Evolutionary conservation across 176 grass and related monocot species (phyloP), one percentile per base, ranked within the genome.

Genomic region (Triticum aestivum): DNA sequence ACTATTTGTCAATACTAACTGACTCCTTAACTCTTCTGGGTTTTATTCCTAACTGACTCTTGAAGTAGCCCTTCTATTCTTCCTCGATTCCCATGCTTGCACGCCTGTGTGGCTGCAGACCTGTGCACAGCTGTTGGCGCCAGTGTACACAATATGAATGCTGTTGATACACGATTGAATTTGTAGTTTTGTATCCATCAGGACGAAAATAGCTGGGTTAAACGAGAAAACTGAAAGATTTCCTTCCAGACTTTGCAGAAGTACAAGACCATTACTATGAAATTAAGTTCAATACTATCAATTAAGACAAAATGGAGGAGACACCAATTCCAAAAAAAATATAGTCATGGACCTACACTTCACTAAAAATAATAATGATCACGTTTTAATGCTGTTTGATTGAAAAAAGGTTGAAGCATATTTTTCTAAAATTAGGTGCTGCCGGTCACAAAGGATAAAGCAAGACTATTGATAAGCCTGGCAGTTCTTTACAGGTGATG

Each of bases 191-290:
- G 65, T 56, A 70, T 69, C 65, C 29, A 82, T 14, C 29, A 56
- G 65, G 44, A 37, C 9, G 20, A 56, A 54, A 82, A 37, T 69
- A 69, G 30, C 20, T 69, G 5, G 7, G 65, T 56, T 70, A n/a
- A 11, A 82, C 4, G 10, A 82, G 20, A 69, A 69, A 66, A 69
- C 3, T 37, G 4, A 12, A 12, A n/a, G 5, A n/a, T 56, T 69
- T 82, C 10, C 68, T 26, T 71, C 27, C 45, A 73, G 49, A 73
- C 33, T 73, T 70, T n/a, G 44, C 80, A 69, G 11, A 70, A 82
- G 20, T 69, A 82, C 64, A 52, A 54, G 11, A 34, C 13, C 47
- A 70, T 24, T 37, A 54, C 23, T 69, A 67, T 1, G 29, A 82
- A 82, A 52, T 67, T 13, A 52, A 69, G 59, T 23, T 13, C n/a